Evolutionary conservation across 2,329 filamentous ascomycete species (phyloP).

Genomic region (Chalaropsis ovoidea): DNA sequence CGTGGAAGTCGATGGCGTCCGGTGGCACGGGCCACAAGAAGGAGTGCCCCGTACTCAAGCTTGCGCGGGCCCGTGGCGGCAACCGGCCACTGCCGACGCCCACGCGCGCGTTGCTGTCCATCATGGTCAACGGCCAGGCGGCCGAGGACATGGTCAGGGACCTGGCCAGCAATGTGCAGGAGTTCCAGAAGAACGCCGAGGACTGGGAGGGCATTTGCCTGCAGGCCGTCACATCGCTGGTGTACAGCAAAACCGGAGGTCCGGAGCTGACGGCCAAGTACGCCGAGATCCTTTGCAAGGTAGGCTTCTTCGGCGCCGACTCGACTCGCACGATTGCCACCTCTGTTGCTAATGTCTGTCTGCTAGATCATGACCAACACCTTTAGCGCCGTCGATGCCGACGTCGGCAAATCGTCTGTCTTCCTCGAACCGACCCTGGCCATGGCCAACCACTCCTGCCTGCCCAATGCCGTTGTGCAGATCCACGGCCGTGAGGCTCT

Average conservation of each 20-base stretch:
- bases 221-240: slow-evolving; percentile 42
- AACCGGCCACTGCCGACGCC: slow-evolving; percentile 42
- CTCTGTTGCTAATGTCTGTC: neutral
- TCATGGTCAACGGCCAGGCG: slow-evolving; percentile 36
- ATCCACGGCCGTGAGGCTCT: slow-evolving; percentile 44
- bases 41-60: slow-evolving; percentile 43
- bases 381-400: slow-evolving; percentile 47
- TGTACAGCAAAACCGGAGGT: slow-evolving; percentile 33
- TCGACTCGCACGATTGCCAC: neutral
- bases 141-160: slow-evolving; percentile 32
- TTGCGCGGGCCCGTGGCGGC: slow-evolving; percentile 33
- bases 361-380: slow-evolving; percentile 50
- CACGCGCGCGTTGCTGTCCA: slow-evolving; percentile 44
- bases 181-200: slow-evolving; percentile 32
- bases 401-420: slow-evolving; percentile 44
- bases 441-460: slow-evolving; percentile 54
- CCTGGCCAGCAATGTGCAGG: slow-evolving; percentile 41
- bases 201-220: slow-evolving; percentile 42
- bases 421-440: slow-evolving; percentile 48
- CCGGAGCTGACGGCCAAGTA: slow-evolving; percentile 35
- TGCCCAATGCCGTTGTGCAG: slow-evolving; percentile 49
- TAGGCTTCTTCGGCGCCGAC: slow-evolving; percentile 28
- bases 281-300: slow-evolving; percentile 45
- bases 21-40: slow-evolving; percentile 37
- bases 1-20: slow-evolving; percentile 37